phyloP scores from a whole-genome alignment of 129 eudicot species.

The Chrysanthemum seticuspe region DNA sequence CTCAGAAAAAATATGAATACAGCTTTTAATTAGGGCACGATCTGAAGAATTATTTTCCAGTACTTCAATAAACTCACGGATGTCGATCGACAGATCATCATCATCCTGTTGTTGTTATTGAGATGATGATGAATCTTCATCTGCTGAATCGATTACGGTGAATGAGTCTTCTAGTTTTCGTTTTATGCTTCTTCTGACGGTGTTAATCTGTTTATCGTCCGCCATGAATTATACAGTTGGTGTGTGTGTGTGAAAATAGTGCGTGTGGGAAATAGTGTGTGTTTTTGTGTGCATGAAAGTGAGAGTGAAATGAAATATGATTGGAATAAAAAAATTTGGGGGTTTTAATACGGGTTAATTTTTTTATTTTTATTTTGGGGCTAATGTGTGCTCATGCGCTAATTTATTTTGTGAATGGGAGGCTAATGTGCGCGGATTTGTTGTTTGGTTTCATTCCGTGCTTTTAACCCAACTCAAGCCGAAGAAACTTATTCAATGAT shows the following conservation, averaged over 20 bases:
- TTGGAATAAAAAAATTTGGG: background rate
- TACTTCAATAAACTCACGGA: constrained; percentile 55
- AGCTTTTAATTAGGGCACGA: constrained; percentile 71
- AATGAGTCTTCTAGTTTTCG: constrained; percentile 74
- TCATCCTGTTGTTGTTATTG: background rate
- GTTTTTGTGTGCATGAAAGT: background rate
- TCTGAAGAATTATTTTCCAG: constrained; percentile 47
- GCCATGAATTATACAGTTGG: constrained; percentile 43
- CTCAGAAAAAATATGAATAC: constrained; percentile 37
- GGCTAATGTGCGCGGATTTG: no score
- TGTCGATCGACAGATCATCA: constrained; percentile 56
- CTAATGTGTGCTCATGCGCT: no score
- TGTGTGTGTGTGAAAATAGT: background rate
- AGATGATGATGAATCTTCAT: constrained; percentile 19
- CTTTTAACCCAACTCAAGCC: no score
- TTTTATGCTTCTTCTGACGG: constrained; percentile 74
- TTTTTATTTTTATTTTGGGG: no score
- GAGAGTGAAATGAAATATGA: background rate
- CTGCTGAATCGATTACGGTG: constrained; percentile 24
- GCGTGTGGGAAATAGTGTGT: background rate
- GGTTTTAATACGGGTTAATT: no score
- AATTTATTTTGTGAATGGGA: no score
- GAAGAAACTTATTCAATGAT: no score
- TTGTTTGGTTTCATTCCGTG: no score
- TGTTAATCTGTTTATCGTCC: constrained; percentile 49